A percentile compares a stretch with the other conserved stretches of the same genome.
Evolutionary conservation across 345 rosid species (phyloP).

Genomic region (Aethionema arabicum): DNA sequence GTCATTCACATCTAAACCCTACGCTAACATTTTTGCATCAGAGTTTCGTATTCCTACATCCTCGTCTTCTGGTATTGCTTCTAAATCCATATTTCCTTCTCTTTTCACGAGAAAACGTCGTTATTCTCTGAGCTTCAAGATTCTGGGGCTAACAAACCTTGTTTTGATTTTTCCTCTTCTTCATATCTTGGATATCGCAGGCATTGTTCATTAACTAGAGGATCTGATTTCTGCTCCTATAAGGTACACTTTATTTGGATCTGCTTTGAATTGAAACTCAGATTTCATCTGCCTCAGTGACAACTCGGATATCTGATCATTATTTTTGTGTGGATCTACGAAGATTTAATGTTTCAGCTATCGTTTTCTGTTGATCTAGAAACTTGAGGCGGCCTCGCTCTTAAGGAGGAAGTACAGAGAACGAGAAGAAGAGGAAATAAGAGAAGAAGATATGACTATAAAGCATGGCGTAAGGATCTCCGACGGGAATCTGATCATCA

Average conservation of each 20-base stretch:
- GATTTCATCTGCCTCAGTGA: constrained; percentile 5
- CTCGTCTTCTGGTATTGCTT: constrained; percentile 25
- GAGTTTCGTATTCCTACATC: constrained; percentile 6
- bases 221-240: constrained; percentile 37
- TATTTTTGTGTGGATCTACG: not conserved
- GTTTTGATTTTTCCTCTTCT: constrained; percentile 3
- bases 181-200: constrained; percentile 51
- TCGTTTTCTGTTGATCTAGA: constrained; percentile 38
- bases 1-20: constrained; percentile 6
- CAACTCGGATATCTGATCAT: not conserved
- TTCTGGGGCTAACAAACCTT: constrained; percentile 30
- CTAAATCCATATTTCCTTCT: not conserved
- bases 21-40: constrained; percentile 18
- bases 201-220: constrained; percentile 32
- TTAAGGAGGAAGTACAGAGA: constrained; percentile 34
- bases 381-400: constrained; percentile 32
- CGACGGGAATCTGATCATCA: constrained; percentile 61
- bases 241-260: constrained; percentile 41
- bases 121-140: constrained; percentile 5
- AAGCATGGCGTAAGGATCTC: constrained; percentile 74
- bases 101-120: not conserved
- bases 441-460: constrained; percentile 60
- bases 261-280: not conserved
- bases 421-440: constrained; percentile 21
- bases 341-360: not conserved